Evolutionary conservation across 768 basidiomycete genomes (phyloP).

Genomic region (Hortiboletus campestris): DNA sequence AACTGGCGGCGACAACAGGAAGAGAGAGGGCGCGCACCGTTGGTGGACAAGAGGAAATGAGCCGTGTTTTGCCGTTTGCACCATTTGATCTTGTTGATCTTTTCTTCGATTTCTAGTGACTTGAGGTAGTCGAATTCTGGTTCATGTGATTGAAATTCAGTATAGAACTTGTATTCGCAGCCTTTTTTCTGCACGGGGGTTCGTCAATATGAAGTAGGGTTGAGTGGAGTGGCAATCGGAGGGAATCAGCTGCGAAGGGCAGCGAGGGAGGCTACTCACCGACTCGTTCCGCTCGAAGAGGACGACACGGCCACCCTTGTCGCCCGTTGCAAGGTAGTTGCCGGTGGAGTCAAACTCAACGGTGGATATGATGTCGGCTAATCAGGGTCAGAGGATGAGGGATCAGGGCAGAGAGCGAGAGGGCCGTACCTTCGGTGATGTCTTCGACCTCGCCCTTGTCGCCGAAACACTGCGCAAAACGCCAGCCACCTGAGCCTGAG

Average conservation of each 20-base stretch:
- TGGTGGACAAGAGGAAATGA: constrained; percentile 95
- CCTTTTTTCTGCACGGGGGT: constrained; percentile 80
- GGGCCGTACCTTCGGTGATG: constrained; percentile 88
- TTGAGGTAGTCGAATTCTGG: constrained; percentile 99
- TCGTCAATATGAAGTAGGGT: constrained; percentile 2
- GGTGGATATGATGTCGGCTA: constrained; percentile 99
- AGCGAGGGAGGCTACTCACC: constrained; percentile 47
- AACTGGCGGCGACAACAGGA: neutral
- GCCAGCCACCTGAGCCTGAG: constrained; percentile 86
- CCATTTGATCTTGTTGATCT: constrained; percentile 99
- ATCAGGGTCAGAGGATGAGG: constrained; percentile 10
- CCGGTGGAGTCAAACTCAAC: constrained; percentile 99
- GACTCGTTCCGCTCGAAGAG: constrained; percentile 98
- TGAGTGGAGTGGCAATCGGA: constrained; percentile 25
- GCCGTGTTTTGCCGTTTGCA: constrained; percentile 97
- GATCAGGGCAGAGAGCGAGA: constrained; percentile 13
- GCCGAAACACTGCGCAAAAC: constrained; percentile 99
- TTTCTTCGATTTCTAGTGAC: constrained; percentile 99
- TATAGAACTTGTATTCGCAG: constrained; percentile 99
- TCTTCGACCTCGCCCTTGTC: constrained; percentile 99
- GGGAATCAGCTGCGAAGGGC: constrained; percentile 31
- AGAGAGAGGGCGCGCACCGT: constrained; percentile 55
- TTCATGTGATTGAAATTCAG: constrained; percentile 99
- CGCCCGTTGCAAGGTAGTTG: constrained; percentile 98
- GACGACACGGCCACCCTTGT: constrained; percentile 98